Conservation (phyloP, 371 early-diverging fungal species). For the Massospora cicadina region DNA sequence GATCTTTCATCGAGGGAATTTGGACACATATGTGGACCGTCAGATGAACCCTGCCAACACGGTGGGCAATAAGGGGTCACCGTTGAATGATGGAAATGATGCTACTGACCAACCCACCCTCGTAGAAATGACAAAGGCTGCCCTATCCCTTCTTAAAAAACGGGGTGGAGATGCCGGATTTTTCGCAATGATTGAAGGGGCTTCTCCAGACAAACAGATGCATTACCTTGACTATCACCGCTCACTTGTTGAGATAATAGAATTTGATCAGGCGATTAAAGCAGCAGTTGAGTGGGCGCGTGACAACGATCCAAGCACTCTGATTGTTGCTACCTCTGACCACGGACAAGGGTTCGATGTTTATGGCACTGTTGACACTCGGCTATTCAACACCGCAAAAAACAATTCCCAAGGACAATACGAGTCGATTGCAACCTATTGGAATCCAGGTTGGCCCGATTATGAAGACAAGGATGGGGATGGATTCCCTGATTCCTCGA, state of each 20-base stretch:
- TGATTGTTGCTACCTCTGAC: constrained; percentile 51
- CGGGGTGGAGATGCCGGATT: constrained; percentile 45
- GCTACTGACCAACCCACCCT: constrained; percentile 47
- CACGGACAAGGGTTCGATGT: constrained; percentile 54
- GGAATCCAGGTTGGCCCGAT: constrained; percentile 42
- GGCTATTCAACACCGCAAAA: constrained; percentile 17
- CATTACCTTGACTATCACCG: constrained; percentile 55
- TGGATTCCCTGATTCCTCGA: constrained; percentile 47
- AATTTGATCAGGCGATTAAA: constrained; percentile 45
- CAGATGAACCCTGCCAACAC: constrained; percentile 35
- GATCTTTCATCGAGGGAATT: constrained; percentile 36
- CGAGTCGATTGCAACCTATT: constrained; percentile 41
- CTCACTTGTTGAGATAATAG: constrained; percentile 45
- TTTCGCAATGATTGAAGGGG: constrained; percentile 61
- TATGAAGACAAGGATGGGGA: constrained; percentile 38
- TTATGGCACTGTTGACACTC: constrained; percentile 44
- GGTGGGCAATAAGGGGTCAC: constrained; percentile 23
- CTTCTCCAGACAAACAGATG: constrained; percentile 50
- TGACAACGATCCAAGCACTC: constrained; percentile 36
- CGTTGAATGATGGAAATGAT: constrained; percentile 26
- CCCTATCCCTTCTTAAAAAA: constrained; percentile 33
- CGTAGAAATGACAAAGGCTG: constrained; percentile 47
- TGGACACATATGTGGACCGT: constrained; percentile 57
- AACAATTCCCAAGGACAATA: constrained; percentile 24
- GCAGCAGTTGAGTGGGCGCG: constrained; percentile 37